These are phyloP conservation scores for Russula sp. DNA, from an alignment of 768 basidiomycete genomes.

Conservation along the genomic window DNA sequence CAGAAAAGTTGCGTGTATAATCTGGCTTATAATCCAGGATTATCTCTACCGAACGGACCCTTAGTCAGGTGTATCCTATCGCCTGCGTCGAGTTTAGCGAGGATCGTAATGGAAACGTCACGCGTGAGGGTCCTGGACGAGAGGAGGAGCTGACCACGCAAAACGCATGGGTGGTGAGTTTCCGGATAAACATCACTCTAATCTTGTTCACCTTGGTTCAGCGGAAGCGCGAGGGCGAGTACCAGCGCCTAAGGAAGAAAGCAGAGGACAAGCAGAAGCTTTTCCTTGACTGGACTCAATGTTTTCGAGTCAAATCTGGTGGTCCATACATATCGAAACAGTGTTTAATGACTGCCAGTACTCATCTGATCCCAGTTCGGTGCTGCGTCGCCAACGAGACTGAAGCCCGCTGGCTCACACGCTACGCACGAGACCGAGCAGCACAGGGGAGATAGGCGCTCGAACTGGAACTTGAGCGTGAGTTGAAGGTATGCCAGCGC, in stretches of 20 bases:
- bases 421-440: constrained; percentile 41
- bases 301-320: constrained; percentile 52
- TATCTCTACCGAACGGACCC: too few species aligned
- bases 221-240: constrained; percentile 53
- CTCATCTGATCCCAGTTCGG: constrained; percentile 8
- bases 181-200: background rate
- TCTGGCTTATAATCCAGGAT: too few species aligned
- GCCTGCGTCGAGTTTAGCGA: constrained; percentile 70
- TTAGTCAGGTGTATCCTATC: constrained; percentile 53
- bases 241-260: constrained; percentile 47
- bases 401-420: constrained; percentile 60
- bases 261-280: constrained; percentile 47
- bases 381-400: constrained; percentile 13
- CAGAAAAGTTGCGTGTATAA: too few species aligned
- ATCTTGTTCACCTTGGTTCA: constrained; percentile 25
- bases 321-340: constrained; percentile 37
- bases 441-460: constrained; percentile 43
- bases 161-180: constrained; percentile 63
- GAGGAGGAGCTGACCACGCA: constrained; percentile 59
- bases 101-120: constrained; percentile 41
- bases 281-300: constrained; percentile 57
- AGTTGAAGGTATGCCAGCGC: constrained; percentile 51
- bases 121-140: constrained; percentile 54
- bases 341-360: constrained; percentile 13
- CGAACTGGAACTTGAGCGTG: constrained; percentile 57